Percentiles rank a stretch among this genome's conserved stretches.
Conservation (phyloP, 164 flowering plant genomes). For the Annona squamosa region DNA sequence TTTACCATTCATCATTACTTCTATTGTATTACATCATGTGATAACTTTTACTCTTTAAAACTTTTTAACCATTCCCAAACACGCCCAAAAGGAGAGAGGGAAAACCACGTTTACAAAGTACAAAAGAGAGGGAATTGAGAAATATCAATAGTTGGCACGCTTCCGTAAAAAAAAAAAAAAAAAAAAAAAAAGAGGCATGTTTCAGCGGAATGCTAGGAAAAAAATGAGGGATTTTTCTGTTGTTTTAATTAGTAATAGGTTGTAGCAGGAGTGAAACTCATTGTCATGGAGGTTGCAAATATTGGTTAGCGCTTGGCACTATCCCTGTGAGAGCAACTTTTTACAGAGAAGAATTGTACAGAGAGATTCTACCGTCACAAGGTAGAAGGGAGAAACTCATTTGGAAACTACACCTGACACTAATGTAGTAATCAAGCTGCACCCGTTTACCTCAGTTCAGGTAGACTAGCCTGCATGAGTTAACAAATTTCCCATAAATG, state of each 20-base stretch:
- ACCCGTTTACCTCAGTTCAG: slow-evolving; percentile 17
- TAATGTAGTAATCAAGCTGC: neutral
- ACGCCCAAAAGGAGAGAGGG: neutral
- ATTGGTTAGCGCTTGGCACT: neutral
- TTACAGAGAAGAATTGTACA: neutral
- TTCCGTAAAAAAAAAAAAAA: too few species aligned
- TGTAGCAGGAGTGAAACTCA: neutral
- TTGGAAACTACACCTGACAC: neutral
- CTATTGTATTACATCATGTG: too few species aligned
- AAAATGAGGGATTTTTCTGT: neutral
- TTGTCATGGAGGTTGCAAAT: neutral
- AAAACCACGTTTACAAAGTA: neutral
- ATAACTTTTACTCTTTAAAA: too few species aligned
- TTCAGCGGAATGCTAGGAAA: neutral
- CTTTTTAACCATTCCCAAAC: too few species aligned
- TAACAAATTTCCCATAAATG: slow-evolving; percentile 19
- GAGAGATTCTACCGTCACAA: too few species aligned
- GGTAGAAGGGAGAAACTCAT: too few species aligned
- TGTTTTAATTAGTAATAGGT: neutral
- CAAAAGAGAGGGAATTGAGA: neutral
- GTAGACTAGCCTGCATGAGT: slow-evolving; percentile 29
- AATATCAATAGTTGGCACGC: neutral
- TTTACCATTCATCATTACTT: too few species aligned
- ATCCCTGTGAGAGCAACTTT: neutral
- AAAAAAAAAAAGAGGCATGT: neutral